These are phyloP conservation scores for Moesziomyces sp. DNA, from an alignment of 1,284 basidiomycete species.

Conservation along the genomic window DNA sequence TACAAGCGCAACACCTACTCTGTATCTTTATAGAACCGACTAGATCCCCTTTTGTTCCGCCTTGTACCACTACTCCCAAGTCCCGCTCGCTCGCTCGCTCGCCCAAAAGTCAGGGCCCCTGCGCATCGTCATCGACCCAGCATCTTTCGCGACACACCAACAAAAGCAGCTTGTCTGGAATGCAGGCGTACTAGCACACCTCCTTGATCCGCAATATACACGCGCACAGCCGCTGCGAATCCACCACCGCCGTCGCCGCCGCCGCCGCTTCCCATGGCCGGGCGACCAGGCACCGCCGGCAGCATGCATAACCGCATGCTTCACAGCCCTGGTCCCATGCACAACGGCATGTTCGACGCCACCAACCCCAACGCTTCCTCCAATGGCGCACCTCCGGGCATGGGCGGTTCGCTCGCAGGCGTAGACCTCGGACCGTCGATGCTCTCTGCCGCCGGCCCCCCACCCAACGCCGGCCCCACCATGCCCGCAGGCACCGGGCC, in stretches of 20 bases:
- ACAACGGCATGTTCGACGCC: constrained; percentile 12
- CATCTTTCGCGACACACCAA: too few relatives aligned
- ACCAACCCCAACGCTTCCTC: constrained; percentile 11
- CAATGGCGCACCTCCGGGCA: constrained; percentile 40
- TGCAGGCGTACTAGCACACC: too few relatives aligned
- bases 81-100: too few relatives aligned
- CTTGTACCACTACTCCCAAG: too few relatives aligned
- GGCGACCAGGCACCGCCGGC: constrained; percentile 21
- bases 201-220: not conserved
- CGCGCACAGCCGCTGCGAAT: not conserved
- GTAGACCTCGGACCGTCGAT: constrained; percentile 58
- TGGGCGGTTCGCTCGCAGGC: constrained; percentile 54
- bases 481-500: constrained; percentile 60
- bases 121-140: too few relatives aligned
- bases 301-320: constrained; percentile 42
- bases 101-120: too few relatives aligned
- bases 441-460: constrained; percentile 57
- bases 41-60: too few relatives aligned
- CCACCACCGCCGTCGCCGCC: too few relatives aligned
- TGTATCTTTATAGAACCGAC: too few relatives aligned
- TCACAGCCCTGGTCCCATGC: constrained; percentile 37
- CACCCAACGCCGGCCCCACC: constrained; percentile 54
- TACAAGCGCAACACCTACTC: too few relatives aligned
- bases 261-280: constrained; percentile 15
- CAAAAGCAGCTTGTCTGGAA: too few relatives aligned